These are phyloP conservation scores for Schwanniomyces polymorphus DNA, from an alignment of 805 yeast genomes.

Conservation along the genomic window DNA sequence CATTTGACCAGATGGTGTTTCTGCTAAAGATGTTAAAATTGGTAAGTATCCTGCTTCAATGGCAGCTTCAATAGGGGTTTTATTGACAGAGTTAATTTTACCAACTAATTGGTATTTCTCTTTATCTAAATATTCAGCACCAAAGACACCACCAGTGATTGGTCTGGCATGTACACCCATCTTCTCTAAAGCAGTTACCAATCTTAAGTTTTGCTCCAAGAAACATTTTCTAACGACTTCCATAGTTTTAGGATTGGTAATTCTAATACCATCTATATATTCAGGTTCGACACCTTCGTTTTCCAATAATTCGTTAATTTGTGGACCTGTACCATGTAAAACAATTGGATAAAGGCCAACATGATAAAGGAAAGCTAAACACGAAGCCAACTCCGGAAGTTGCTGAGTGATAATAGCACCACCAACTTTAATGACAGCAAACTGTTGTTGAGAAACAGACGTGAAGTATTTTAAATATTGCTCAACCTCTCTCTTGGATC, in stretches of 20 bases:
- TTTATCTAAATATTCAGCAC: slow-evolving; percentile 87
- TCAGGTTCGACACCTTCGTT: slow-evolving; percentile 94
- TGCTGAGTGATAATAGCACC: slow-evolving; percentile 98
- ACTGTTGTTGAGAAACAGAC: slow-evolving; percentile 93
- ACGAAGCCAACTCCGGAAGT: slow-evolving; percentile 88
- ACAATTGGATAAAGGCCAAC: slow-evolving; percentile 97
- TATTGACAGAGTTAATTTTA: slow-evolving; percentile 80
- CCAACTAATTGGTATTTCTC: slow-evolving; percentile 94
- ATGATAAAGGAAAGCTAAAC: slow-evolving; percentile 93
- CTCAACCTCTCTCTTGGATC: slow-evolving; percentile 96
- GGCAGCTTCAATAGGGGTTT: slow-evolving; percentile 84
- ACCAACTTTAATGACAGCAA: slow-evolving; percentile 98
- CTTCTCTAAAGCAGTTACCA: slow-evolving; percentile 93
- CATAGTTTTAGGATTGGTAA: slow-evolving; percentile 94
- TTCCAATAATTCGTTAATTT: slow-evolving; percentile 90
- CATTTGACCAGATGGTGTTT: slow-evolving; percentile 94
- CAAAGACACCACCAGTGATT: slow-evolving; percentile 95
- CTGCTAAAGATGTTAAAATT: slow-evolving; percentile 93
- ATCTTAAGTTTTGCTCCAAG: slow-evolving; percentile 89
- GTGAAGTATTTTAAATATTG: slow-evolving; percentile 96
- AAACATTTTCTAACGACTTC: slow-evolving; percentile 93
- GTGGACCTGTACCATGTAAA: slow-evolving; percentile 98
- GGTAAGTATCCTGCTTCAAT: slow-evolving; percentile 97
- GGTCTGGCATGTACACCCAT: slow-evolving; percentile 99
- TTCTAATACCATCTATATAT: slow-evolving; percentile 93